phyloP scores from a whole-genome alignment of 2,329 filamentous ascomycete species.

The Aspergillus sp. region DNA sequence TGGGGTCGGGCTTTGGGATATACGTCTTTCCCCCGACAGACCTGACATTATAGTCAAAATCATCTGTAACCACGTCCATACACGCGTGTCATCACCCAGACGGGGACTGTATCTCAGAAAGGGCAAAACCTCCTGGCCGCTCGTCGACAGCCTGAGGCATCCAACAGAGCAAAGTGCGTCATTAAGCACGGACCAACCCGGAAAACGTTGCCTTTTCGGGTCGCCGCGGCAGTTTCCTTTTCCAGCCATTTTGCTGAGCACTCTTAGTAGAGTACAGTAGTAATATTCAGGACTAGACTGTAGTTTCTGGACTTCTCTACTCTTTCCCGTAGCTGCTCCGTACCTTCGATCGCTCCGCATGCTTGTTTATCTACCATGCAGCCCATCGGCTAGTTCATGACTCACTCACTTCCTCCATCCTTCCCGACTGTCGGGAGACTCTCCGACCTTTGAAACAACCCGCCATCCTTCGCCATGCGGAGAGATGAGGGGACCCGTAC shows the following conservation, averaged over 20 bases:
- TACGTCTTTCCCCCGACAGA: too few relatives aligned
- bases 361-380: too few relatives aligned
- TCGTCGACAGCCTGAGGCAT: not conserved
- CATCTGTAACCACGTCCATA: not conserved
- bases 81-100: not conserved
- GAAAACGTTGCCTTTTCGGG: constrained; percentile 21
- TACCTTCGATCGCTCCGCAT: too few relatives aligned
- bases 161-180: not conserved
- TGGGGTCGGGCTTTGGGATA: too few relatives aligned
- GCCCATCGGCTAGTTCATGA: not conserved
- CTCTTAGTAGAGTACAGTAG: too few relatives aligned
- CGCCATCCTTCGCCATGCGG: not conserved
- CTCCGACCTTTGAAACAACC: not conserved
- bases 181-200: constrained; percentile 10
- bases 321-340: too few relatives aligned
- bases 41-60: too few relatives aligned
- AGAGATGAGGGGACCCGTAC: not conserved
- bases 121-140: not conserved
- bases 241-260: too few relatives aligned
- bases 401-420: not conserved
- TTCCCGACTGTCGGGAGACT: not conserved
- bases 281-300: too few relatives aligned
- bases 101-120: not conserved
- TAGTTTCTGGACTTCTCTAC: too few relatives aligned
- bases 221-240: not conserved